Percentiles rank a stretch among this genome's conserved stretches.
phyloP scores from a whole-genome alignment of 2,329 filamentous ascomycete genomes.

The Daldinia sp. region DNA sequence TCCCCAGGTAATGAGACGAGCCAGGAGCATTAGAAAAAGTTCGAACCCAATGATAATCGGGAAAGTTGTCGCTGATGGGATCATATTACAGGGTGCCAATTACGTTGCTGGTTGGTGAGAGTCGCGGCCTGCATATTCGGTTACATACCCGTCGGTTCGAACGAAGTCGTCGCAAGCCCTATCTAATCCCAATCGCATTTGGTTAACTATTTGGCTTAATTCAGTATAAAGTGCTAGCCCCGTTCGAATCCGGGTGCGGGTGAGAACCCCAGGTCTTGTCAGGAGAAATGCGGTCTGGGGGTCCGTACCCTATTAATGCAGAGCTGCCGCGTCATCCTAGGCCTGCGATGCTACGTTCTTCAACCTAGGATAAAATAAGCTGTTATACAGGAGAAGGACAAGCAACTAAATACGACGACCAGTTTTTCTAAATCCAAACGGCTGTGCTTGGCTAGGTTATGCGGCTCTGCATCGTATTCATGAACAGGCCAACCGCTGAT shows the following conservation, averaged over 20 bases:
- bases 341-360: slow-evolving; percentile 28
- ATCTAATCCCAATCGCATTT: slow-evolving; percentile 7
- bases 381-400: not conserved
- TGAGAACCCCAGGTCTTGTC: slow-evolving; percentile 8
- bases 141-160: slow-evolving; percentile 3
- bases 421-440: slow-evolving; percentile 12
- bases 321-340: slow-evolving; percentile 33
- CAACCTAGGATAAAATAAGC: slow-evolving; percentile 26
- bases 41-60: not conserved
- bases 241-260: not conserved
- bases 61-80: not conserved
- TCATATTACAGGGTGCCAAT: not conserved
- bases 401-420: slow-evolving; percentile 14
- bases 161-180: slow-evolving; percentile 14
- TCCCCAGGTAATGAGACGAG: not conserved
- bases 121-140: not conserved
- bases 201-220: slow-evolving; percentile 1
- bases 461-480: slow-evolving; percentile 3
- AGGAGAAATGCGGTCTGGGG: slow-evolving; percentile 9
- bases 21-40: not conserved
- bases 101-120: not conserved
- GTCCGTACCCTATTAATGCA: slow-evolving; percentile 23
- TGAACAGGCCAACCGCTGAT: not conserved
- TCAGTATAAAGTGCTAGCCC: not conserved
- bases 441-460: slow-evolving; percentile 2